Conservation (phyloP, 2,329 filamentous ascomycete genomes). For the Cladosporium sp. region DNA sequence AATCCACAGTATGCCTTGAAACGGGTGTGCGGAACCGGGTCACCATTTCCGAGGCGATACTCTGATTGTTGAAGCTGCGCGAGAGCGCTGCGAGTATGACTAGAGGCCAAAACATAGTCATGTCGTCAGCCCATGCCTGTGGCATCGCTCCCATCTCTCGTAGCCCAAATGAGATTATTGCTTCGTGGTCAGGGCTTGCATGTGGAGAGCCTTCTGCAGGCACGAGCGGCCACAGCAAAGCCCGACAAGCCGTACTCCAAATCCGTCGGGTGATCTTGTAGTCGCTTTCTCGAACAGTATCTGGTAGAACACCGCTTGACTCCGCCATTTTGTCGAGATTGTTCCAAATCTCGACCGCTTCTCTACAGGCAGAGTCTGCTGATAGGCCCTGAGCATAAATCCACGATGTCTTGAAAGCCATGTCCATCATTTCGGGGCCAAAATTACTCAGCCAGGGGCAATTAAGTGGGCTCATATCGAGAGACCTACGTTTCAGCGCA, state of each 20-base stretch:
- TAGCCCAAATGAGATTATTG: neutral
- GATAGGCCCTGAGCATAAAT: neutral
- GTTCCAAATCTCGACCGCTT: neutral
- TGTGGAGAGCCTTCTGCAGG: neutral
- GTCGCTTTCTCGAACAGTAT: neutral
- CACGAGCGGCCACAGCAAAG: neutral
- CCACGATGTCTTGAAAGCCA: slow-evolving; percentile 9
- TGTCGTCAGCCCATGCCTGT: neutral
- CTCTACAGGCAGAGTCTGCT: neutral
- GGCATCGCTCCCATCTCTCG: neutral
- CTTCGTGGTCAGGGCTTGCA: neutral
- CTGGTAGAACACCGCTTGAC: neutral
- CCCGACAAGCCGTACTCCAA: neutral
- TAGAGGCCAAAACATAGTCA: neutral
- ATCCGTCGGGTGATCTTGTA: neutral
- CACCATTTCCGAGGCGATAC: neutral
- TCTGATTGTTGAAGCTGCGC: neutral
- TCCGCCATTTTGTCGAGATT: neutral
- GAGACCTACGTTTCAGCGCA: neutral
- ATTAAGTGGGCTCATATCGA: neutral
- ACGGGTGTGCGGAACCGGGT: neutral
- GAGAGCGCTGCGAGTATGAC: slow-evolving; percentile 7
- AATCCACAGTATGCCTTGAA: neutral
- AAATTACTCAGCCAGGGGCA: slow-evolving; percentile 7
- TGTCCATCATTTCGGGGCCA: neutral